Conservation (phyloP, 176 grass and related monocot species). For the Carex kokanica region DNA sequence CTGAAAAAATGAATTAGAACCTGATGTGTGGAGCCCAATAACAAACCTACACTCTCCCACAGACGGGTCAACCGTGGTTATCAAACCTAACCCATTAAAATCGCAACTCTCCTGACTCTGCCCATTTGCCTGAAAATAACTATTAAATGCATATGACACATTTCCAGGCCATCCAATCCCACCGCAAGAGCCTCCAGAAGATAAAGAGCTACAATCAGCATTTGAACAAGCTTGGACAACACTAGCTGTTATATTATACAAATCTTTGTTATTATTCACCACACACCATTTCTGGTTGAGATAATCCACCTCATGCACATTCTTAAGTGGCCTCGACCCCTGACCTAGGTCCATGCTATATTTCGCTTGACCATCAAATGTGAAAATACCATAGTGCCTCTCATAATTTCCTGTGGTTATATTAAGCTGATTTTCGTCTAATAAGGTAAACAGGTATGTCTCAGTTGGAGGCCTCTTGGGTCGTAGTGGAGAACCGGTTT, state of each 20-base stretch:
- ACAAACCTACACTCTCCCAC: slow-evolving; percentile 64
- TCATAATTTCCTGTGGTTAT: slow-evolving; percentile 51
- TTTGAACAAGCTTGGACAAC: slow-evolving; percentile 53
- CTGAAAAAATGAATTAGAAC: slow-evolving; percentile 36
- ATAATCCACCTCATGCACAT: slow-evolving; percentile 61
- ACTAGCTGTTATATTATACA: slow-evolving; percentile 54
- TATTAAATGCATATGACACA: slow-evolving; percentile 93
- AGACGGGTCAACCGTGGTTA: slow-evolving; percentile 89
- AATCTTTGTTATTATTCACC: slow-evolving; percentile 72
- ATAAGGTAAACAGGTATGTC: slow-evolving; percentile 65
- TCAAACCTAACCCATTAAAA: slow-evolving; percentile 69
- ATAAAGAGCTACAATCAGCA: slow-evolving; percentile 74
- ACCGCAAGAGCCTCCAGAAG: slow-evolving; percentile 60
- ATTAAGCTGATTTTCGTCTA: slow-evolving; percentile 72
- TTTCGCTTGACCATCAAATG: slow-evolving; percentile 94
- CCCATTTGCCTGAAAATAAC: slow-evolving; percentile 73
- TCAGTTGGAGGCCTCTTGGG: slow-evolving; percentile 63
- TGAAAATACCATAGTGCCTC: slow-evolving; percentile 82
- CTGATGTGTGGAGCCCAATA: slow-evolving; percentile 51
- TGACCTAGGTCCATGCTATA: slow-evolving; percentile 78
- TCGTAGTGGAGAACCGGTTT: slow-evolving; percentile 71
- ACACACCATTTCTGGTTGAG: slow-evolving; percentile 84
- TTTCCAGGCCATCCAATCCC: slow-evolving; percentile 76
- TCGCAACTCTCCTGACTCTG: slow-evolving; percentile 70
- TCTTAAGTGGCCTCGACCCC: slow-evolving; percentile 55